Conservation (phyloP, 768 basidiomycete genomes). For the Rhodotorula sphaerocarpa region DNA sequence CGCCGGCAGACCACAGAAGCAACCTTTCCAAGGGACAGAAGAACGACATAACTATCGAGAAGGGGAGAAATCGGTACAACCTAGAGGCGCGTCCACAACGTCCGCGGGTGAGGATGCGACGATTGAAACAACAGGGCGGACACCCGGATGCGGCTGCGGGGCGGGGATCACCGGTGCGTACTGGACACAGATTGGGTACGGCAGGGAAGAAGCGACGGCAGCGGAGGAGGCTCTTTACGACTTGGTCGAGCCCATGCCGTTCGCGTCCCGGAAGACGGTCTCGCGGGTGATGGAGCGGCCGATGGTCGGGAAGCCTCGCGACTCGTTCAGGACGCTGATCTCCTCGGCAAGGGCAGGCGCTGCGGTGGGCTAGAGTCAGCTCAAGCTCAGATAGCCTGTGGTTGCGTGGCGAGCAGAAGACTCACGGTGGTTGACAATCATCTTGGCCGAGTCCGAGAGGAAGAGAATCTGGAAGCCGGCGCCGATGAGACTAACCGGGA, state of each 20-base stretch:
- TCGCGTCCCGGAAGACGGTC: slow-evolving; percentile 17
- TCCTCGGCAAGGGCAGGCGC: slow-evolving; percentile 12
- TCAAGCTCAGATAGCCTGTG: background rate
- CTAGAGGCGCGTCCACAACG: no score
- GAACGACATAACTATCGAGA: no score
- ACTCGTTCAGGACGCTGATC: slow-evolving; percentile 19
- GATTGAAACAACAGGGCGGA: no score
- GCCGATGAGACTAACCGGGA: slow-evolving; percentile 22
- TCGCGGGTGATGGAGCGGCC: slow-evolving; percentile 19
- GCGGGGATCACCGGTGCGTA: no score
- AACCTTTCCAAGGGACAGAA: no score
- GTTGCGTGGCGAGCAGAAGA: background rate
- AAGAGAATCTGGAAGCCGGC: slow-evolving; percentile 28
- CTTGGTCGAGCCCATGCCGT: background rate
- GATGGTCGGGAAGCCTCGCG: slow-evolving; percentile 11
- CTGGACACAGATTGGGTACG: no score
- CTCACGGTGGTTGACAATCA: background rate
- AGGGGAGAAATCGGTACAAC: no score
- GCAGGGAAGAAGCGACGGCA: no score
- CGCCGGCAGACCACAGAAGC: no score
- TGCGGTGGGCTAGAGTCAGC: slow-evolving; percentile 8
- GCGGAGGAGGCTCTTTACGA: no score
- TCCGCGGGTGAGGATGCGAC: no score
- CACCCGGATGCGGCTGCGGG: no score
- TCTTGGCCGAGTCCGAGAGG: slow-evolving; percentile 12